Evolutionary conservation across 2,329 filamentous ascomycete genomes (phyloP), one percentile per base, ranked within the genome.

Genomic region (Paracoccidioides brasiliensis): DNA sequence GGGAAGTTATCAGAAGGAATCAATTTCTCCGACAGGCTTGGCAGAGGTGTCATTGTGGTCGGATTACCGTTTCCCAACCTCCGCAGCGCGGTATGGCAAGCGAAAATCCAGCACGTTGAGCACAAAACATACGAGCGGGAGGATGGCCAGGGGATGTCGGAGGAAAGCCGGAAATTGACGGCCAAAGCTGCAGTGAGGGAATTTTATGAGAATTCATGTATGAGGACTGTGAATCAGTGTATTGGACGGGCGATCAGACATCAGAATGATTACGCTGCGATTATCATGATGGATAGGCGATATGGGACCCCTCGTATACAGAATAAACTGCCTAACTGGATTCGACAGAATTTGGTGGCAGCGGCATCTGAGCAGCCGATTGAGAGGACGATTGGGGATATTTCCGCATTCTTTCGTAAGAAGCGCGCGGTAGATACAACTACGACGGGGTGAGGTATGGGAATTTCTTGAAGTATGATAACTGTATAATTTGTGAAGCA

Each of bases 1-100:
- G 93, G 93, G 12, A 95, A 91, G 62, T 85, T 98, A 73, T 95
- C 88, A 56, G 93, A 98, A 72, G 93, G 93, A 61, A 98, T 98
- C 74, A 98, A 98, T 72, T 98, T 98, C 73, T 91, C 88, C 0
- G 90, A 98, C 71, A 78, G 80, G 3, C 81, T 98, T 0, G 93
- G 93, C 1, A 84, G 93, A 32, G 91, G 88, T 54, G 90, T 98
- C 7, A 76, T 95, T 12, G 86, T 97, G n/a, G 81, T 97, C 12
- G 93, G 93, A 0, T 74, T 98, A 3, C 93, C 93, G 0, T 98
- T 94, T 63, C 90, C 93, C 0, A 98, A 97, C 63, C 83, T 90
- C 54, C 82, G 87, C 62, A 89, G 86, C 8, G 84, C 90, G 1
- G 89, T 96, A 64, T 97, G 91, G 91, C 90, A 88, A 68, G 89